Base-by-base conservation (phyloP, 208 protist genomes). In the Wallacemonas sp. region DNA sequence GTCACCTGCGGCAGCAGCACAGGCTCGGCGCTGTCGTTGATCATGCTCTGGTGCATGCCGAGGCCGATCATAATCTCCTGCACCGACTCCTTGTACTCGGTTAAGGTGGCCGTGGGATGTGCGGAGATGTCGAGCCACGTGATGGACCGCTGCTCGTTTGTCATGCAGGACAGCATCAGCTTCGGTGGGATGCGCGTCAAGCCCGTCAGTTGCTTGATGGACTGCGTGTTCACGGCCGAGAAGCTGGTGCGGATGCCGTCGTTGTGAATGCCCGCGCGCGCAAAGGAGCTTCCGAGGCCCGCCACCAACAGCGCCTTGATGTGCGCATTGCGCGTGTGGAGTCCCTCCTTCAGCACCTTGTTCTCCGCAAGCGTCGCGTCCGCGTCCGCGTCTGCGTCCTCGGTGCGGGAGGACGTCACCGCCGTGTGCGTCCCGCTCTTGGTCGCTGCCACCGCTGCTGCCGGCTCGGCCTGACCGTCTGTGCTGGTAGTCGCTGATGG, bases 1-100 rank as follows among this genome's bases (percentile, higher is more conserved):
- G 76, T 87, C 41, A 77, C 73, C 74, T 94, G 87, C n/a, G 87
- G 84, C 46, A 94, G 74, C 57, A 87, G 78, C 71, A 94, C 80
- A 11, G 77, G 72, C 73, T 85, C 80, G 39, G 73, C 52, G 52
- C 73, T 80, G 73, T 83, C 78, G 41, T 85, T 76, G 22, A 91
- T 74, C 52, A 85, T 67, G 12, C 73, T 77, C 26, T 74, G 79
- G 57, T 88, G 74, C 50, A 84, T 77, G 32, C 80, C 79, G 18
- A 91, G 73, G 12, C 72, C 76, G 3, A 74, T 31, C 49, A 93
- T 67, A 22, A 89, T 70, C 67, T 81, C 69, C 59, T 76, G 74
- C 11, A 93, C 61, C 7, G 72, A 70, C 42, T 74, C 76, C 31
- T 76, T 73, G 70, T 88, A 93, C 78, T 86, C 82, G 2, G 70